These are phyloP conservation scores for Pichia sp. DNA, from an alignment of 1,139 yeast genomes.

Conservation along the genomic window DNA sequence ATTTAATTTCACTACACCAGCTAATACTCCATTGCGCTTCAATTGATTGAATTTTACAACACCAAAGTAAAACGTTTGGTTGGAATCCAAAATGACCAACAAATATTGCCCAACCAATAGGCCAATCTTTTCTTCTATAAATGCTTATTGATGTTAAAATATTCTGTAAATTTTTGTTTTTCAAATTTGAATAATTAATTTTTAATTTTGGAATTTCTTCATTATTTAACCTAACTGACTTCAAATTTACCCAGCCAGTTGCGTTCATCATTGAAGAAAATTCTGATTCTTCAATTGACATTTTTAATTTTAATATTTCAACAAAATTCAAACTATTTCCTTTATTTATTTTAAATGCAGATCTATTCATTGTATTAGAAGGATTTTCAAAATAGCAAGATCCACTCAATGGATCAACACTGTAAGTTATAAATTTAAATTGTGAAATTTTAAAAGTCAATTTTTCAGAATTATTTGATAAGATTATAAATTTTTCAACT, in stretches of 20 bases:
- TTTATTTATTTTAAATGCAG: slow-evolving; percentile 35
- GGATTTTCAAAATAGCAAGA: slow-evolving; percentile 43
- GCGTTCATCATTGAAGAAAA: slow-evolving; percentile 50
- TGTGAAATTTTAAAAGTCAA: slow-evolving; percentile 32
- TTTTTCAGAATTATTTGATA: slow-evolving; percentile 16
- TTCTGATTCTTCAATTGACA: slow-evolving; percentile 49
- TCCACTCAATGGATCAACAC: slow-evolving; percentile 39
- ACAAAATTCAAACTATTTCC: slow-evolving; percentile 32
- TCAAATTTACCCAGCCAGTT: slow-evolving; percentile 62
- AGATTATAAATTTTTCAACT: slow-evolving; percentile 28
- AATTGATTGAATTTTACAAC: slow-evolving; percentile 53
- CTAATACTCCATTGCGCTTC: slow-evolving; percentile 61
- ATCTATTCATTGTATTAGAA: slow-evolving; percentile 35
- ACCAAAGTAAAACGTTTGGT: slow-evolving; percentile 53
- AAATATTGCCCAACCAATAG: slow-evolving; percentile 63
- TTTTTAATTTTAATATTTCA: slow-evolving; percentile 40
- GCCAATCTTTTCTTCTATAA: slow-evolving; percentile 65
- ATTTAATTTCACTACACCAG: slow-evolving; percentile 35
- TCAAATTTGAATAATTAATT: slow-evolving; percentile 22
- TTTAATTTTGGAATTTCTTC: slow-evolving; percentile 23
- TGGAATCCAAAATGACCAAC: slow-evolving; percentile 39
- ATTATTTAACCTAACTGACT: slow-evolving; percentile 39
- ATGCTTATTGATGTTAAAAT: slow-evolving; percentile 35
- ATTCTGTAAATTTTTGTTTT: slow-evolving; percentile 20
- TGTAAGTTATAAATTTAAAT: slow-evolving; percentile 32